These are phyloP conservation scores for Schizosaccharomyces lindneri DNA, from an alignment of 805 yeast genomes.

Conservation along the genomic window DNA sequence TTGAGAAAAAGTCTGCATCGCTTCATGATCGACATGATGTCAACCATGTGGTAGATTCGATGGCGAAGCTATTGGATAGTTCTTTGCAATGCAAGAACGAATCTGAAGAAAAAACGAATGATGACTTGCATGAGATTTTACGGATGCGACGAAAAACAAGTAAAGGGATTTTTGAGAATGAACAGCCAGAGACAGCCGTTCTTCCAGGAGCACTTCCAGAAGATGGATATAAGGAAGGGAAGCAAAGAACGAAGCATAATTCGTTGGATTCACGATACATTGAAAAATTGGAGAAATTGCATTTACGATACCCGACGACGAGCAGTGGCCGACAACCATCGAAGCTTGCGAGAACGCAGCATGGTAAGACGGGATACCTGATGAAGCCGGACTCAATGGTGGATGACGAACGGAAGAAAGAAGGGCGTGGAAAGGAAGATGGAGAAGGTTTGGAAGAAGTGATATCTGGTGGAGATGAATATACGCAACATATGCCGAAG, in stretches of 20 bases:
- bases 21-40: no score
- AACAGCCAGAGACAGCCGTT: not conserved
- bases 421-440: not conserved
- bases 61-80: not conserved
- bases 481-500: not conserved
- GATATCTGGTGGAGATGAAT: not conserved
- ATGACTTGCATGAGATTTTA: no score
- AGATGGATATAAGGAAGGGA: not conserved
- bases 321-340: not conserved
- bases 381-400: no score
- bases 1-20: not conserved
- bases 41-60: not conserved
- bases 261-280: no score
- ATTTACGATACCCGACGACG: not conserved
- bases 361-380: not conserved
- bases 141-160: no score
- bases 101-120: not conserved
- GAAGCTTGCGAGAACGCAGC: not conserved
- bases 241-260: no score
- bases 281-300: not conserved
- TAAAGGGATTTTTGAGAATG: no score
- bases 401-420: not conserved
- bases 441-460: not conserved
- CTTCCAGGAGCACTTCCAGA: not conserved
- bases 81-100: not conserved